Evolutionary conservation across 2,329 filamentous ascomycete genomes (phyloP), one percentile per base, ranked within the genome.

Genomic region (Pseudopyrenochaeta lycopersici): DNA sequence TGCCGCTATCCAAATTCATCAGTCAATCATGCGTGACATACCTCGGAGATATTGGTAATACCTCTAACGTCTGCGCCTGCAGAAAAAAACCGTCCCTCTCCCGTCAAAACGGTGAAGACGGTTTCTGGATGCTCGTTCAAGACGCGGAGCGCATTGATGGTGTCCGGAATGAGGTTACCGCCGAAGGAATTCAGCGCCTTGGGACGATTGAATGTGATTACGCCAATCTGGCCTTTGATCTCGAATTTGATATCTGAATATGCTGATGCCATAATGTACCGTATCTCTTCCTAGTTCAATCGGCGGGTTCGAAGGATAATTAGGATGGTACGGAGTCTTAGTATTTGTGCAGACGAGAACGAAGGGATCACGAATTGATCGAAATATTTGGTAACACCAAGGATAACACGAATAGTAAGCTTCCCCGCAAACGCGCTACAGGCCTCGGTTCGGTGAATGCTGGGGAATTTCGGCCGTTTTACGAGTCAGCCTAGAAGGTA

Each of bases 41-140:
- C 63, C 31, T 30, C 39, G 7, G 31, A 41, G 10, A 54, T 50
- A 0, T 29, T 23, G 1, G 33, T 21, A 11, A 62, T 57, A 68
- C 77, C 74, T 61, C 73, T 77, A 1, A 83, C 77, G 70, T 83
- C 80, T 15, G 81, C 80, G 15, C 81, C 81, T 0, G 80, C 78
- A 17, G 76, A 80, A 62, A 83, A 83, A 66, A 82, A 83, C 10
- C 80, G 70, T 1, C 81, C 81, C 58, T 81, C 80, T 15, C 81
- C 81, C 1, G 80, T 83, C 10, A 82, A 56, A 1, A 83, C 80
- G 1, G 81, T 83, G 61, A 83, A 82, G 12, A 82, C 65, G 4
- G 81, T 83, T 33, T 78, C 75, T 2, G 80, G 80, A 56, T 82
- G 73, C 30, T 78, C 73, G 58, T 82, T 75, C 3, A 82, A 70